Conservation (phyloP, 441 rosid species). For the Adansonia grandidieri region DNA sequence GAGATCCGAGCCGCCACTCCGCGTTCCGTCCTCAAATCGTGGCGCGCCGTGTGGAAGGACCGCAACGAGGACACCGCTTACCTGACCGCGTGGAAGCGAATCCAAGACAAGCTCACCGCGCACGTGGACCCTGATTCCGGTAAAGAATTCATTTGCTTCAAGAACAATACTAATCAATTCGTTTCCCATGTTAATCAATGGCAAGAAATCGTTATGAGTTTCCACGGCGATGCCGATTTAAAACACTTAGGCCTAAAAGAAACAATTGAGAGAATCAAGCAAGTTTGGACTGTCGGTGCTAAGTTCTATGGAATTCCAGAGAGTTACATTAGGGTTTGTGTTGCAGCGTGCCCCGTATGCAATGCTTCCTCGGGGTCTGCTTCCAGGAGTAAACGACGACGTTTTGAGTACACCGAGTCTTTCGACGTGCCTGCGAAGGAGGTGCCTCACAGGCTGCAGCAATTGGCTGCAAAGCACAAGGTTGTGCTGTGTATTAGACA, state of each 20-base stretch:
- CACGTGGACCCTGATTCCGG: conserved; percentile 71
- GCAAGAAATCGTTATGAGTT: conserved; percentile 94
- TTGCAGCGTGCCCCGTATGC: conserved; percentile 82
- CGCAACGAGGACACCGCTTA: conserved; percentile 96
- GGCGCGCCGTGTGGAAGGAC: conserved; percentile 98
- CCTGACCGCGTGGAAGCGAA: conserved; percentile 93
- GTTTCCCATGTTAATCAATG: conserved; percentile 90
- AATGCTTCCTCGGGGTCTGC: conserved; percentile 73
- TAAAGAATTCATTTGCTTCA: conserved; percentile 85
- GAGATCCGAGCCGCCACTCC: conserved; percentile 96
- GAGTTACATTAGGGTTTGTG: conserved; percentile 97
- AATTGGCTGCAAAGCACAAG: conserved; percentile 91
- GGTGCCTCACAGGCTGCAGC: conserved; percentile 83
- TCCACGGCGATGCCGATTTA: conserved; percentile 91
- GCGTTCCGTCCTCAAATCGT: conserved; percentile 71
- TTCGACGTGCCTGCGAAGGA: conserved; percentile 98
- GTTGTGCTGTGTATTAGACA: conserved; percentile 98
- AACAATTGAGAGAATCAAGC: conserved; percentile 91
- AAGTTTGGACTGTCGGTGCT: conserved; percentile 96
- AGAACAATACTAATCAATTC: conserved; percentile 81
- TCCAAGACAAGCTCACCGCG: conserved; percentile 88
- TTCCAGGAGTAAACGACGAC: conserved; percentile 76
- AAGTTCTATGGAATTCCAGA: conserved; percentile 95
- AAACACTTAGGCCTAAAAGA: conserved; percentile 85
- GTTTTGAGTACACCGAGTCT: conserved; percentile 96